These are phyloP conservation scores for Naganishia cerealis DNA, from an alignment of 1,284 basidiomycete genomes.

Conservation along the genomic window DNA sequence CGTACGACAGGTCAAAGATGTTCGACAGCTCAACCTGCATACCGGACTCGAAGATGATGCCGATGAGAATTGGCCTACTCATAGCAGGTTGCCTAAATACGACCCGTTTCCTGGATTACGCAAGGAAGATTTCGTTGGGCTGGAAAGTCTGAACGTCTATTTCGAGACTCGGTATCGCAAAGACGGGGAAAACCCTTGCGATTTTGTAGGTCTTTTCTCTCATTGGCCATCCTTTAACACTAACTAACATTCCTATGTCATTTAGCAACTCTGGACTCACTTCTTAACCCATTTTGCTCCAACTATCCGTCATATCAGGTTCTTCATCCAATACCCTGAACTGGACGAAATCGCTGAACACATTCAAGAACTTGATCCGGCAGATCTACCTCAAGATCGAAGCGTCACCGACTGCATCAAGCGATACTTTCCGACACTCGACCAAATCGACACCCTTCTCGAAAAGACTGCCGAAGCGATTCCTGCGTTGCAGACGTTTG, in stretches of 20 bases:
- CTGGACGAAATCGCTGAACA: constrained; percentile 13
- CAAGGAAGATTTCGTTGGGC: constrained; percentile 13
- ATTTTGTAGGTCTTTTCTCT: not conserved
- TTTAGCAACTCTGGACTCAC: constrained; percentile 11
- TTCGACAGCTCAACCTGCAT: constrained; percentile 21
- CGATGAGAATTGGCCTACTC: constrained; percentile 9
- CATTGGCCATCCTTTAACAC: not conserved
- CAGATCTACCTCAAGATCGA: constrained; percentile 8
- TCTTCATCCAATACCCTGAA: constrained; percentile 24
- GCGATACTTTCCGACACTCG: constrained; percentile 21
- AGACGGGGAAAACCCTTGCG: constrained; percentile 13
- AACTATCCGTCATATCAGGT: constrained; percentile 21
- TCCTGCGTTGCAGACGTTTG: constrained; percentile 13
- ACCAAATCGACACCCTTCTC: constrained; percentile 13
- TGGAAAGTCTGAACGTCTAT: constrained; percentile 13
- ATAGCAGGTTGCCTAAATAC: constrained; percentile 9
- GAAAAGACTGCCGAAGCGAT: constrained; percentile 5
- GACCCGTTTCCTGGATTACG: constrained; percentile 21
- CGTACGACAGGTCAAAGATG: constrained; percentile 24
- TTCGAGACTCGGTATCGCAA: constrained; percentile 17
- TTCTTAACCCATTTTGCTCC: constrained; percentile 16
- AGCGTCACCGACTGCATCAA: constrained; percentile 4
- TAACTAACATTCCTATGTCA: not conserved
- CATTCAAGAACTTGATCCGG: not conserved
- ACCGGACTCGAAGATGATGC: constrained; percentile 17